Evolutionary conservation across 345 rosid species (phyloP).

Genomic region (Eucalyptus decipiens): DNA sequence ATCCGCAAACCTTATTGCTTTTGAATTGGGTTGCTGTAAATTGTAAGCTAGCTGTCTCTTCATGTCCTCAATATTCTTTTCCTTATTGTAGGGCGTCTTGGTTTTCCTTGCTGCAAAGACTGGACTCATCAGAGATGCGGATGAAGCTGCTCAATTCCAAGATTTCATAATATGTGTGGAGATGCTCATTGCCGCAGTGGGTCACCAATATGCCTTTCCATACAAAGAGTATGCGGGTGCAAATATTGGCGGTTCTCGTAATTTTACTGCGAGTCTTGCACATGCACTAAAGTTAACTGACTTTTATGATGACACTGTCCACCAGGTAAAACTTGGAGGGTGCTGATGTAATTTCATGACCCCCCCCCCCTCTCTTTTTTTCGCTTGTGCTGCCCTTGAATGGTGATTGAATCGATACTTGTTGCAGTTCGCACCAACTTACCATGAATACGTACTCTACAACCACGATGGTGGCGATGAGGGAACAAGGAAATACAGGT

Average conservation of each 20-base stretch:
- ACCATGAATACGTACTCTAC: conserved; percentile 95
- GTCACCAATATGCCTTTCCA: conserved; percentile 91
- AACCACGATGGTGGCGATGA: conserved; percentile 85
- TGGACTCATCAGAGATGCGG: conserved; percentile 59
- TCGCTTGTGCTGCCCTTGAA: background rate
- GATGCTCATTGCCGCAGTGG: conserved; percentile 95
- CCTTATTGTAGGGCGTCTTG: conserved; percentile 64
- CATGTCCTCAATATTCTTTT: background rate
- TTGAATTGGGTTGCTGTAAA: background rate
- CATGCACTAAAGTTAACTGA: conserved; percentile 92
- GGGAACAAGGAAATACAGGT: conserved; percentile 79
- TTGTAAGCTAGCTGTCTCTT: background rate
- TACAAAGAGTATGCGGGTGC: conserved; percentile 99
- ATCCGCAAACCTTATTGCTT: background rate
- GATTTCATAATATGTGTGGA: conserved; percentile 88
- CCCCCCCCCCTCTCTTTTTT: background rate
- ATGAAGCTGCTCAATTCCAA: conserved; percentile 87
- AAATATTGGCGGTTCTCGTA: conserved; percentile 67
- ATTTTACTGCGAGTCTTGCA: conserved; percentile 69
- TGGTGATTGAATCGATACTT: background rate
- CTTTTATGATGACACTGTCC: conserved; percentile 97
- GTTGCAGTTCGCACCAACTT: conserved; percentile 90
- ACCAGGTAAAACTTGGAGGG: conserved; percentile 47
- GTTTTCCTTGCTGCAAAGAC: conserved; percentile 96
- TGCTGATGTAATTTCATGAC: background rate